Evolutionary conservation across 108 stramenopile species (phyloP).

Genomic region (Nitzschia inconspicua): DNA sequence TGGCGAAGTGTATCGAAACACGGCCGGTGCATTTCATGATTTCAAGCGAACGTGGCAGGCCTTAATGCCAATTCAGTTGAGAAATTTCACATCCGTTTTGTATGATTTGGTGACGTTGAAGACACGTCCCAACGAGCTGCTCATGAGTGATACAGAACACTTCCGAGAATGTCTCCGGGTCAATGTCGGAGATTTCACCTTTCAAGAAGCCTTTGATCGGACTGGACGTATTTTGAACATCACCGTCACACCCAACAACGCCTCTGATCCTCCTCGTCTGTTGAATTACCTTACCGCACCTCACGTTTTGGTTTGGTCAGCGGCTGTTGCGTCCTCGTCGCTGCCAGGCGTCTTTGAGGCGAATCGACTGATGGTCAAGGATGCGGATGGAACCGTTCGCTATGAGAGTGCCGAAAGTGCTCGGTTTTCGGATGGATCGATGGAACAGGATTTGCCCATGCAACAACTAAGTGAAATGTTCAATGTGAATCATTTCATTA

Average conservation of each 20-base stretch:
- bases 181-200: constrained; percentile 94
- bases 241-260: constrained; percentile 91
- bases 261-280: constrained; percentile 86
- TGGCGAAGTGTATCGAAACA: constrained; percentile 36
- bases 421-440: constrained; percentile 73
- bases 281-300: constrained; percentile 98
- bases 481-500: constrained; percentile 98
- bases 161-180: constrained; percentile 74
- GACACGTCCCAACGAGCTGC: constrained; percentile 73
- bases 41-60: constrained; percentile 68
- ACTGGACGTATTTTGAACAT: constrained; percentile 99
- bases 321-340: constrained; percentile 92
- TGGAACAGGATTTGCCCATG: constrained; percentile 97
- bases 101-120: constrained; percentile 75
- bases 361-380: constrained; percentile 92
- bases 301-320: constrained; percentile 96
- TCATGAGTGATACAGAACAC: constrained; percentile 92
- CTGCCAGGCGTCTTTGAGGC: constrained; percentile 97
- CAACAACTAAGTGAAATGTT: constrained; percentile 98
- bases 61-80: constrained; percentile 64
- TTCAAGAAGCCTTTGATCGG: constrained; percentile 97
- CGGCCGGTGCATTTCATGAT: constrained; percentile 61
- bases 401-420: constrained; percentile 64
- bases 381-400: constrained; percentile 89
- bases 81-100: constrained; percentile 54